Conservation (phyloP, 108 stramenopile species). For the Cylindrotheca closterium region DNA sequence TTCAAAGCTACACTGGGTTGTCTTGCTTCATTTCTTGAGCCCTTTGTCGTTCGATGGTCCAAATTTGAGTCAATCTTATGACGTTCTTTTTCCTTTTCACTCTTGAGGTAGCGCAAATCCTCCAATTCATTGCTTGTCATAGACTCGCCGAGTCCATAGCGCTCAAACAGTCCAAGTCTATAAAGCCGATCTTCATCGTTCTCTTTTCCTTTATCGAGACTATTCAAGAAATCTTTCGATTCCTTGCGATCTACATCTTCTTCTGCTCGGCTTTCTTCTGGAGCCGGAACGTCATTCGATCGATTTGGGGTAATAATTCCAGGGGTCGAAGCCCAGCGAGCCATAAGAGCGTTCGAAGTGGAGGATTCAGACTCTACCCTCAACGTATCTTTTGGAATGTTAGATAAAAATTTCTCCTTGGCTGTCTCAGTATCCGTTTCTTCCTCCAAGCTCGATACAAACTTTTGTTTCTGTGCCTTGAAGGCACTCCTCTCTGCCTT, state of each 20-base stretch:
- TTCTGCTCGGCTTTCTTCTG: slow-evolving; percentile 2
- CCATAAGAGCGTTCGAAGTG: neutral
- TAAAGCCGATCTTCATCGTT: slow-evolving; percentile 24
- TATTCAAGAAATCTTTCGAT: slow-evolving; percentile 5
- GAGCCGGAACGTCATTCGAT: neutral
- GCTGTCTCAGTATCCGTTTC: neutral
- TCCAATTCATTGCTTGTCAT: slow-evolving; percentile 8
- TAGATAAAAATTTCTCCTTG: neutral
- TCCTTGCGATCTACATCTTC: neutral
- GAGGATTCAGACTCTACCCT: neutral
- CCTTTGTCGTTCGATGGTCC: too few species aligned
- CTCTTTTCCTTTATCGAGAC: slow-evolving; percentile 6
- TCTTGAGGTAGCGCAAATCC: slow-evolving; percentile 10
- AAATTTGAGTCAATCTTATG: too few species aligned
- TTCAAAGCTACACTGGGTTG: too few species aligned
- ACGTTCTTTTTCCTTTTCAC: too few species aligned
- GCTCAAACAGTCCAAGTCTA: slow-evolving; percentile 17
- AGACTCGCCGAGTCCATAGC: slow-evolving; percentile 8
- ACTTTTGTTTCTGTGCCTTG: neutral
- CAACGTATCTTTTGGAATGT: neutral
- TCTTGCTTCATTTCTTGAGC: too few species aligned
- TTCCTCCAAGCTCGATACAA: neutral
- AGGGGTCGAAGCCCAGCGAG: neutral
- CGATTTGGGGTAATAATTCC: neutral
- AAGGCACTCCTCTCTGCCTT: neutral